These are phyloP conservation scores for Apiotrichum sp. DNA, from an alignment of 1,284 basidiomycete species.

Conservation along the genomic window DNA sequence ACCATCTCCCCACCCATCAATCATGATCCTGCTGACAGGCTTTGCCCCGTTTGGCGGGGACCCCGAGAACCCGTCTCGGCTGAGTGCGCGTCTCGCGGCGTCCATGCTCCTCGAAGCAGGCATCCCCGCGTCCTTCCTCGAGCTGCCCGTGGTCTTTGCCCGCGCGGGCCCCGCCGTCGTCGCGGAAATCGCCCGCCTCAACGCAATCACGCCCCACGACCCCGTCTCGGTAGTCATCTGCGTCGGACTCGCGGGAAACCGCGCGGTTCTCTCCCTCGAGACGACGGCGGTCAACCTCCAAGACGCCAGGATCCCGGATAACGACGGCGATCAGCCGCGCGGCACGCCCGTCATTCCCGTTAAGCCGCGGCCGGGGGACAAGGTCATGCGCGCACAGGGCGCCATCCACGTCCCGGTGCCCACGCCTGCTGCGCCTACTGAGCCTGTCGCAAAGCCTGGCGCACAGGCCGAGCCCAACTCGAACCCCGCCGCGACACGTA, in stretches of 20 bases:
- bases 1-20: neutral
- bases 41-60: constrained; percentile 16
- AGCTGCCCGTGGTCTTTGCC: constrained; percentile 15
- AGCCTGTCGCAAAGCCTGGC: neutral
- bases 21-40: constrained; percentile 15
- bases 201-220: neutral
- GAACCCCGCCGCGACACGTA: neutral
- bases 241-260: constrained; percentile 10
- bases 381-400: neutral
- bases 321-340: constrained; percentile 11
- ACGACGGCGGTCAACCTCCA: constrained; percentile 11
- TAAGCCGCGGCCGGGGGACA: neutral
- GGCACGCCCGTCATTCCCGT: constrained; percentile 3
- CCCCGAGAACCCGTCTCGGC: constrained; percentile 12
- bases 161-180: constrained; percentile 3
- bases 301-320: constrained; percentile 11
- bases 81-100: constrained; percentile 4
- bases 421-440: neutral
- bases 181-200: neutral
- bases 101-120: constrained; percentile 1
- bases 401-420: neutral
- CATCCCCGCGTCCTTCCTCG: constrained; percentile 10
- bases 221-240: constrained; percentile 10
- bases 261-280: constrained; percentile 7
- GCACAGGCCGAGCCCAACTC: neutral